Evolutionary conservation across 225 moss, liverwort and hornwort genomes (phyloP).

Genomic region (Bryum argenteum): DNA sequence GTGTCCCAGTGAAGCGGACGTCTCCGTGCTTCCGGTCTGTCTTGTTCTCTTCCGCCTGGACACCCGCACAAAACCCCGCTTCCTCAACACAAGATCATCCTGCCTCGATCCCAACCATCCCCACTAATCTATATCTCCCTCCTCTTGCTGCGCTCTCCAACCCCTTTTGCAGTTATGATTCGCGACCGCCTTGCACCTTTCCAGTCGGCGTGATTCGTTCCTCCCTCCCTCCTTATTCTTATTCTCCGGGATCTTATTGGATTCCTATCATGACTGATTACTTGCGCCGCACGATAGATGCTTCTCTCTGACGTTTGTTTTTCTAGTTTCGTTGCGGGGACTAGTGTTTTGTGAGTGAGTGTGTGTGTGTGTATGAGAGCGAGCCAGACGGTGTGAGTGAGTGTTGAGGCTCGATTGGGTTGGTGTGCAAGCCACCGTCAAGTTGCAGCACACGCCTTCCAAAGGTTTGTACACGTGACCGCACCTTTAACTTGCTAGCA

Average conservation of each 20-base stretch:
- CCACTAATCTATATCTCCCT: background rate
- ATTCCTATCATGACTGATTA: slow-evolving; percentile 23
- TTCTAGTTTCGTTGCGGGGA: background rate
- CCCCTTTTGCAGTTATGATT: too few relatives aligned
- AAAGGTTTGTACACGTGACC: slow-evolving; percentile 50
- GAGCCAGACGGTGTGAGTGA: background rate
- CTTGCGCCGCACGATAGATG: slow-evolving; percentile 14
- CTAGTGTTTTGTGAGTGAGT: background rate
- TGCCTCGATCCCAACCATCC: too few relatives aligned
- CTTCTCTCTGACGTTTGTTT: background rate
- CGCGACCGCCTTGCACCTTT: too few relatives aligned
- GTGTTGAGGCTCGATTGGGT: slow-evolving; percentile 6
- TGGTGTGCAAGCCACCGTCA: slow-evolving; percentile 45
- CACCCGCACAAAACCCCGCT: slow-evolving; percentile 20
- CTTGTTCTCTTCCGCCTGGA: background rate
- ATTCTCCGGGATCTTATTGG: background rate
- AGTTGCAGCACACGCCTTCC: slow-evolving; percentile 40
- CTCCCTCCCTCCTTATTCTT: background rate
- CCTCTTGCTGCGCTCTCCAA: too few relatives aligned
- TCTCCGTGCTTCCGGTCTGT: slow-evolving; percentile 6
- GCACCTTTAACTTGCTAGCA: slow-evolving; percentile 15
- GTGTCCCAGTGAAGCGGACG: background rate
- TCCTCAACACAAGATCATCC: background rate
- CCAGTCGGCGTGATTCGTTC: background rate
- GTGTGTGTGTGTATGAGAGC: background rate